These are phyloP conservation scores for Yamadazyma aaseri DNA, from an alignment of 1,139 yeast genomes.

Conservation along the genomic window DNA sequence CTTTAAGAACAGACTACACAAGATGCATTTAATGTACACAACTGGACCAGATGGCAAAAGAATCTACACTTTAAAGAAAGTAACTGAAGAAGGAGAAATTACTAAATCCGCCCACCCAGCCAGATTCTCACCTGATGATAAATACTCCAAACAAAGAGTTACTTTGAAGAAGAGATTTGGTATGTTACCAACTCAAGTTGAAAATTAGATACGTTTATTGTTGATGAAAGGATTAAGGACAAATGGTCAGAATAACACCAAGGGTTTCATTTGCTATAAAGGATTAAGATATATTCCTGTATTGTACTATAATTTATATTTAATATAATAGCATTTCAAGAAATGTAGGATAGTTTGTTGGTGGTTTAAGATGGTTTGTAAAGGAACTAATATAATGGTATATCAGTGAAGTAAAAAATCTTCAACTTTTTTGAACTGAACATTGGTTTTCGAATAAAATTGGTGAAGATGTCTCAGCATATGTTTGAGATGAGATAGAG, in stretches of 20 bases:
- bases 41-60: conserved; percentile 93
- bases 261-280: too few relatives aligned
- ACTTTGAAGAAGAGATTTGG: conserved; percentile 94
- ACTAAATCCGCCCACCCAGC: conserved; percentile 99
- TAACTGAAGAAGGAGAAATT: conserved; percentile 82
- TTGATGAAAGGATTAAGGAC: too few relatives aligned
- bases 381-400: too few relatives aligned
- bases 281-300: too few relatives aligned
- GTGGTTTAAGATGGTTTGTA: too few relatives aligned
- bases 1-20: conserved; percentile 17
- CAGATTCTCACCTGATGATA: conserved; percentile 98
- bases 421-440: too few relatives aligned
- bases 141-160: conserved; percentile 98
- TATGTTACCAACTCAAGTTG: conserved; percentile 75
- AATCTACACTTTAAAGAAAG: conserved; percentile 85
- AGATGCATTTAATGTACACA: conserved; percentile 99
- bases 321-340: conserved; percentile 1
- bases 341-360: too few relatives aligned
- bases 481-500: too few relatives aligned
- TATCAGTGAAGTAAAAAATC: too few relatives aligned
- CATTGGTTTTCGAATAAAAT: too few relatives aligned
- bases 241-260: too few relatives aligned
- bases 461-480: too few relatives aligned
- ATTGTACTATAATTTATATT: conserved; percentile 1
- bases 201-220: conserved; percentile 2